Evolutionary conservation across 805 yeast genomes (phyloP), one percentile per base, ranked within the genome.

Genomic region (Saccharomycopsis sp.): DNA sequence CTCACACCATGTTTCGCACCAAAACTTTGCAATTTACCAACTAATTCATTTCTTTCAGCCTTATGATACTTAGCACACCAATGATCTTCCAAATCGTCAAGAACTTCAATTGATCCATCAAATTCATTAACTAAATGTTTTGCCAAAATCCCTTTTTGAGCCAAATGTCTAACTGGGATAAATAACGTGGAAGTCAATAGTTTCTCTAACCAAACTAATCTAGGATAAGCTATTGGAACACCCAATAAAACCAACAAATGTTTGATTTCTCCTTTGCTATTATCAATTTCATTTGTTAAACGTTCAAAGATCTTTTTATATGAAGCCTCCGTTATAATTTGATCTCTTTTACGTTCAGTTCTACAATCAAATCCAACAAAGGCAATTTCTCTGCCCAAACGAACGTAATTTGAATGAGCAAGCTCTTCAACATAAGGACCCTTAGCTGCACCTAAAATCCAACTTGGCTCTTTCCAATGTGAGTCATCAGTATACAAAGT

Each of bases 51-150:
- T 50, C 98, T 74, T 64, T 90, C 98, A 40, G 63, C 62, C 60
- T 90, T 93, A 65, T 90, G 98, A 59, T 81, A 75, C 48, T 72
- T 72, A 3, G 96, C 81, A 61, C 97, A 88, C 98, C 98, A 90
- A 65, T 90, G 97, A 60, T 90, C 98, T 58, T 88, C 81, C 62
- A 93, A 70, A 60, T 90, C 97, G 59, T 93, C 97, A 53, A 93
- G 71, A 13, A 90, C 76, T 63, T 90, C 97, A 4, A 90, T 79
- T 33, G 83, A 77, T 1, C 97, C 97, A 59, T 89, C 96, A 57
- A 89, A 90, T 54, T 85, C 93, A 58, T 93, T 90, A 21, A 87
- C 87, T 27, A 90, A 63, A 0, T 95, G 94, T 48, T 72, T 71
- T 40, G 79, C 74, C 28, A 80, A 59, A 33, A 84, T 62, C 2